Evolutionary conservation across 768 basidiomycete genomes (phyloP), one percentile per base, ranked within the genome.

Genomic region (Amanita inopinata): DNA sequence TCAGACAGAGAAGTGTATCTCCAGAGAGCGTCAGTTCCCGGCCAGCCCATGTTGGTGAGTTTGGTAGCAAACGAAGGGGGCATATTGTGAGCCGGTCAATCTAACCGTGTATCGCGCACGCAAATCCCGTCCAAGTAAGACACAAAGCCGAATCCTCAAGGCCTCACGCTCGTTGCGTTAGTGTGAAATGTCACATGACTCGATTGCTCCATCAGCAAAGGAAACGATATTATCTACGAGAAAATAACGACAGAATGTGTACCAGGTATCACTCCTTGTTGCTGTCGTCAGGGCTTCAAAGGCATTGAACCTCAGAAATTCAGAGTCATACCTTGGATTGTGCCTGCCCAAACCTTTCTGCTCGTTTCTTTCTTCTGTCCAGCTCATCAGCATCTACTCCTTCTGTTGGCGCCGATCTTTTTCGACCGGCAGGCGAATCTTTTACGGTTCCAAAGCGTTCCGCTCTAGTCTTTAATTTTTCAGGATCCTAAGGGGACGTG

Each of bases 341-440:
- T n/a, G 20, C 25, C 38, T 31, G 43, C 15, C 73, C 76, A 58
- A 83, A 83, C 15, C 80, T 69, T 52, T 78, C 78, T 27, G 77
- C 77, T n/a, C 81, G 63, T 57, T 75, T 82, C 53, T 57, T 70
- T 33, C 79, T 63, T 39, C 66, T 66, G 50, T 77, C 78, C 33
- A 62, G 54, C 51, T 83, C 80, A 51, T 78, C 80, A 3, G 68
- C 53, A 50, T 80, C 80, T 4, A 73, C 63, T n/a, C 53, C 51
- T 23, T 70, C 69, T 19, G 55, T 56, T 0, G 62, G 56, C 3
- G 68, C 64, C 24, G 56, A 33, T 19, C 61, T 56, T 51, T 67
- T 65, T 48, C 60, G 56, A 24, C 48, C 48, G 20, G 55, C 33
- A 32, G 46, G 24, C 15, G 50, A 19, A 14, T 50, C 33, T 18